These are phyloP conservation scores for Exophiala alcalophila DNA, from an alignment of 2,329 filamentous ascomycete genomes.

Conservation along the genomic window DNA sequence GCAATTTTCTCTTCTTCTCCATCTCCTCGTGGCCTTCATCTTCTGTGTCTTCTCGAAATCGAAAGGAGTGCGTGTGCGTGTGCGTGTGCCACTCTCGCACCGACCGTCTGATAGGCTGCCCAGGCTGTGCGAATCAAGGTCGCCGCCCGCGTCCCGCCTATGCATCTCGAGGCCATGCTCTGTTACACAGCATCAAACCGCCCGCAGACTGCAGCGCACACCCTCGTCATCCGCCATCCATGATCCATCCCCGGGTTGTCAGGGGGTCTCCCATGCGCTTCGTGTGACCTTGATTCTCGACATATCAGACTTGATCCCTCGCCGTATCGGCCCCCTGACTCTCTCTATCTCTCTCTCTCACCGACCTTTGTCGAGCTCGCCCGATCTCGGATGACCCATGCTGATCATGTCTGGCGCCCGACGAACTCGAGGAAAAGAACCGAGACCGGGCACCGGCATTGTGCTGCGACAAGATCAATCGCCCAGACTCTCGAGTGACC, in stretches of 20 bases:
- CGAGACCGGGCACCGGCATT: too few relatives aligned
- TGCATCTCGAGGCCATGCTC: conserved; percentile 6
- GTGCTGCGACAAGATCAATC: too few relatives aligned
- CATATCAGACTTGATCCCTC: conserved; percentile 1
- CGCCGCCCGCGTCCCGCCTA: too few relatives aligned
- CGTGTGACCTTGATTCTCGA: conserved; percentile 12
- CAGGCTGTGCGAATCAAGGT: too few relatives aligned
- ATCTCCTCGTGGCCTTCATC: conserved; percentile 1
- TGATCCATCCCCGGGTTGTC: conserved; percentile 24
- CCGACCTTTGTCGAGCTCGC: conserved; percentile 15
- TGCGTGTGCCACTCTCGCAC: neutral
- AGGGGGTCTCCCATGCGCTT: conserved; percentile 1
- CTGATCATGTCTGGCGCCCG: too few relatives aligned
- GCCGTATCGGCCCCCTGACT: conserved; percentile 7
- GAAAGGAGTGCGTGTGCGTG: neutral
- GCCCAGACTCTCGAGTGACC: too few relatives aligned
- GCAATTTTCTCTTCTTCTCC: conserved; percentile 6
- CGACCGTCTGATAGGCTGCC: neutral
- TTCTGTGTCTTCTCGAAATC: neutral
- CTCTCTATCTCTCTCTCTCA: conserved; percentile 9
- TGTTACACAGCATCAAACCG: conserved; percentile 20
- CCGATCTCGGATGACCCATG: too few relatives aligned
- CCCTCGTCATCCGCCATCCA: too few relatives aligned
- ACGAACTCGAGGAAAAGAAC: too few relatives aligned
- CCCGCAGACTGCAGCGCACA: conserved; percentile 8